These are phyloP conservation scores for Pycnococcus provasolii DNA, from an alignment of 139 green algal genomes.

Conservation along the genomic window DNA sequence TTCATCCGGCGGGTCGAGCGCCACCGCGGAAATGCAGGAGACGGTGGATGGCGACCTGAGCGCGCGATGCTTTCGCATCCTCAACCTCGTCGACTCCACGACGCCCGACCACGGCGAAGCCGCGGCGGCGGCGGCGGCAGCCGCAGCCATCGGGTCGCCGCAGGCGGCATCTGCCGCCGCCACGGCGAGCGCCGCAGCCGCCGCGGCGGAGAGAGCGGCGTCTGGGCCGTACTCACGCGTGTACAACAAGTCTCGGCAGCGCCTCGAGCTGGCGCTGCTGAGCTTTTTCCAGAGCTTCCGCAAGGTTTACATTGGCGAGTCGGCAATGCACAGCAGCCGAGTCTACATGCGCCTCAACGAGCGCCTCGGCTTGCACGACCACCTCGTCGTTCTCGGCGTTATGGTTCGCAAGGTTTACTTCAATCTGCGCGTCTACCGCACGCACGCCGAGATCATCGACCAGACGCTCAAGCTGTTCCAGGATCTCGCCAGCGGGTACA, in stretches of 20 bases:
- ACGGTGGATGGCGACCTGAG: conserved; percentile 83
- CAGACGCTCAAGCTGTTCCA: conserved; percentile 82
- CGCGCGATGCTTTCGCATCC: conserved; percentile 68
- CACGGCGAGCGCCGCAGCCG: neutral
- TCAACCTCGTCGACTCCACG: conserved; percentile 52
- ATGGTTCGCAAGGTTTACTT: conserved; percentile 81
- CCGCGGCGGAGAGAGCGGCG: too few relatives aligned
- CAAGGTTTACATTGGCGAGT: conserved; percentile 89
- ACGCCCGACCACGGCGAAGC: neutral
- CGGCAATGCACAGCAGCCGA: conserved; percentile 91
- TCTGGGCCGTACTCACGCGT: neutral
- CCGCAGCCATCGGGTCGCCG: neutral
- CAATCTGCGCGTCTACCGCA: conserved; percentile 60
- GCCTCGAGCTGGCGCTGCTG: conserved; percentile 79
- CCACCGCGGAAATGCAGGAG: conserved; percentile 68
- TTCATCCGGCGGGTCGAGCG: conserved; percentile 36
- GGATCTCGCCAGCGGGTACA: conserved; percentile 87
- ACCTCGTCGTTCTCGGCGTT: conserved; percentile 71
- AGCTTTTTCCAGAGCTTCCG: conserved; percentile 93
- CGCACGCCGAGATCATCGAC: conserved; percentile 72
- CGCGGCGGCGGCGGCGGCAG: neutral
- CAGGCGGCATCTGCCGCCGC: neutral
- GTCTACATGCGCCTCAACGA: conserved; percentile 78
- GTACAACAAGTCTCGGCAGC: conserved; percentile 37
- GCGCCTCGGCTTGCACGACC: conserved; percentile 67